Evolutionary conservation across 306 rosid genomes (phyloP), one percentile per base, ranked within the genome.

Genomic region (Erythrophleum fordii): DNA sequence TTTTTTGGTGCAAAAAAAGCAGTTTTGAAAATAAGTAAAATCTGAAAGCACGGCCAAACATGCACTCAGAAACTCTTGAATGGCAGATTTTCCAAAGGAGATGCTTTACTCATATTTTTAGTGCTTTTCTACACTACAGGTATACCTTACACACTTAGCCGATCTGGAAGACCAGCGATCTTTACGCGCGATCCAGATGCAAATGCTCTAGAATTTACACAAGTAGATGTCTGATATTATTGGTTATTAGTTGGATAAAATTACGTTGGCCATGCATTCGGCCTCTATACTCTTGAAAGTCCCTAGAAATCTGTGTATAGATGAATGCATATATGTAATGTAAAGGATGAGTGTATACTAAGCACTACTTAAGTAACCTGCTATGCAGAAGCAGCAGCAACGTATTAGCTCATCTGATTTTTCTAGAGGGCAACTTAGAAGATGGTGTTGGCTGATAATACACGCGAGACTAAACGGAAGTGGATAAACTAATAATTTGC

Each of bases 131-230:
- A 6, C 35, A 6, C 35, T 78, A 20, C 86, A 95, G 99, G 94
- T 56, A 90, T 93, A 26, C 80, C 98, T 16, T 95, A 93, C 85
- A 95, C 98, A 8, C 99, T 93, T 56, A 91, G 99, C 84, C 90
- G 84, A 59, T 95, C 99, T 11, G 98, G 99, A 80, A 89, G 99
- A 87, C 99, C 99, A 9, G 99, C 99, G 26, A 91, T 95, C 42
- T 95, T 93, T 75, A 88, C 95, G 10, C 90, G 98, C 51, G 98
- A 91, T 83, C 99, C 99, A 2, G 97, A 95, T 82, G 86, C 94
- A 80, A 95, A 95, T 86, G 99, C 98, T 66, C 73, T 93, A 39
- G 99, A 95, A 77, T 95, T 95, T 84, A 91, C 98, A 25, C 96
- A 93, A 80, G 83, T 95, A 75, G 97, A 93, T 70, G 84, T 16